Evolutionary conservation across 2,329 filamentous ascomycete species (phyloP).

Genomic region (Colletotrichum melonis): DNA sequence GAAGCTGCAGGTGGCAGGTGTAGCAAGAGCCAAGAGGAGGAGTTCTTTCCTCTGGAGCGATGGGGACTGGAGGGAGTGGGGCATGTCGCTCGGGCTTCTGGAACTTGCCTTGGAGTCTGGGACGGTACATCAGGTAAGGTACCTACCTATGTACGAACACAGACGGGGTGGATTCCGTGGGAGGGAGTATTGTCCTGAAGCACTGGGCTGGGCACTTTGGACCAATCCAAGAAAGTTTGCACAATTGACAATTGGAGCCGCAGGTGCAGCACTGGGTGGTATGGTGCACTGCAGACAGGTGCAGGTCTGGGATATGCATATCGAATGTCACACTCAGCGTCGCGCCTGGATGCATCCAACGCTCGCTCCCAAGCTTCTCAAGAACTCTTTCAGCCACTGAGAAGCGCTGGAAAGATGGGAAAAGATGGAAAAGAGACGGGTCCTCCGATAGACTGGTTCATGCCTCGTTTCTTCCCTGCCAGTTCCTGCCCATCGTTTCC

Average conservation of each 20-base stretch:
- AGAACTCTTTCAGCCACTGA: neutral
- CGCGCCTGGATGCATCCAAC: neutral
- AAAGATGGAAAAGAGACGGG: conserved; percentile 24
- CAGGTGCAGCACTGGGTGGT: no score
- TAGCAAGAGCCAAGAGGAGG: neutral
- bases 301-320: neutral
- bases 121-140: no score
- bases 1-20: neutral
- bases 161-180: neutral
- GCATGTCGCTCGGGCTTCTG: neutral
- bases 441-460: conserved; percentile 29
- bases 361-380: neutral
- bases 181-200: neutral
- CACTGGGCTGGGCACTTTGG: neutral
- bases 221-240: neutral
- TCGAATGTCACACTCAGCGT: neutral
- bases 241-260: neutral
- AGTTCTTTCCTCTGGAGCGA: neutral
- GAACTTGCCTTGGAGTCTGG: neutral
- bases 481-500: conserved; percentile 27
- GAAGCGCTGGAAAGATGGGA: conserved; percentile 10
- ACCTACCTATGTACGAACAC: neutral
- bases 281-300: neutral
- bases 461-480: conserved; percentile 14
- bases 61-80: neutral